Percentiles rank a stretch among this genome's conserved stretches.
Conservation (phyloP, 1,284 basidiomycete species). For the Cryptococcus sp. region DNA sequence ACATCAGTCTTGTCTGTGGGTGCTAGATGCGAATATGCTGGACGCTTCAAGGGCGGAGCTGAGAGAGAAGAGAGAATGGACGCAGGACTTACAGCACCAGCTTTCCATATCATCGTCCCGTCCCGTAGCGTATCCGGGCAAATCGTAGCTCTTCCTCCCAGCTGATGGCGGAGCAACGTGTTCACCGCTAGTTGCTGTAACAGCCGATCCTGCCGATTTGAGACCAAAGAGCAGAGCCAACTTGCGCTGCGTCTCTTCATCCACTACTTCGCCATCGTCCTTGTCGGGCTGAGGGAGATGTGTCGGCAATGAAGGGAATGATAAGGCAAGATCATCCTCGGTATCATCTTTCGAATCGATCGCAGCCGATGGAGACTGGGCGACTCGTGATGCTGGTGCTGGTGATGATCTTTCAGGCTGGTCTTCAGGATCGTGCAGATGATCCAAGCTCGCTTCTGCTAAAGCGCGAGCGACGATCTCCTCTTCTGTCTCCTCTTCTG, state of each 20-base stretch:
- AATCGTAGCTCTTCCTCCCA: slow-evolving; percentile 19
- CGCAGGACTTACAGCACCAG: slow-evolving; percentile 42
- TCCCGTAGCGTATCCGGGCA: slow-evolving; percentile 40
- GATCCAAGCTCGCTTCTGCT: slow-evolving; percentile 32
- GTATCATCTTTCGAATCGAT: neutral
- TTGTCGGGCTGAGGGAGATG: slow-evolving; percentile 18
- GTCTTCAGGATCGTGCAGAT: slow-evolving; percentile 2
- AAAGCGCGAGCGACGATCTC: slow-evolving; percentile 36
- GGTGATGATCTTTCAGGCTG: neutral
- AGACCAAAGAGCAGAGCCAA: slow-evolving; percentile 37
- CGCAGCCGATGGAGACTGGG: too few relatives aligned
- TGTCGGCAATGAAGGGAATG: slow-evolving; percentile 29
- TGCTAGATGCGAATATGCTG: too few relatives aligned
- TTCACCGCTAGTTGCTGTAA: slow-evolving; percentile 7
- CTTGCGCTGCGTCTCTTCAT: slow-evolving; percentile 21
- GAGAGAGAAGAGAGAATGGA: neutral
- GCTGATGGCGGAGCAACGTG: neutral
- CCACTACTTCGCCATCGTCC: slow-evolving; percentile 9
- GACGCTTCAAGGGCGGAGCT: neutral
- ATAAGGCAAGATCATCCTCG: slow-evolving; percentile 5
- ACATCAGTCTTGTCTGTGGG: neutral
- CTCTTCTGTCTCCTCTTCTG: slow-evolving; percentile 35
- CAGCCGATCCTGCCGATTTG: slow-evolving; percentile 17
- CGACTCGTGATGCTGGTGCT: slow-evolving; percentile 1
- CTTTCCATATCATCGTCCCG: slow-evolving; percentile 45